Evolutionary conservation across 164 flowering plant genomes (phyloP).

Genomic region (Saururus chinensis): DNA sequence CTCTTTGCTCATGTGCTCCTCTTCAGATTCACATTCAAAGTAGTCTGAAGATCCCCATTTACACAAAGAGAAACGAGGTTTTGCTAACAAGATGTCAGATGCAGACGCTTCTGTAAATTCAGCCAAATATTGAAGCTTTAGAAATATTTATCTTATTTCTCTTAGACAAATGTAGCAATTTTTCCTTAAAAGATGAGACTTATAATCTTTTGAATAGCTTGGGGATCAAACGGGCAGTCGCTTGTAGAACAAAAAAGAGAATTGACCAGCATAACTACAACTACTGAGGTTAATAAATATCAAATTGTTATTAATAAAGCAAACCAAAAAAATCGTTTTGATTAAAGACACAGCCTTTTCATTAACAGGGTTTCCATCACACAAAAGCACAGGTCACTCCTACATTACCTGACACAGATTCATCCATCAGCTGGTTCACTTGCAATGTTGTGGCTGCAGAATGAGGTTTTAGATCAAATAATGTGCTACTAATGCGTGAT

Average conservation of each 20-base stretch:
- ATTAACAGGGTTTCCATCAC: not conserved
- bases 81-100: slow-evolving; percentile 1
- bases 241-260: not conserved
- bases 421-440: slow-evolving; percentile 22
- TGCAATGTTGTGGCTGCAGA: slow-evolving; percentile 56
- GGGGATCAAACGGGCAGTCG: not conserved
- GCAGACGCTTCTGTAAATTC: slow-evolving; percentile 7
- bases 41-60: slow-evolving; percentile 45
- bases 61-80: slow-evolving; percentile 38
- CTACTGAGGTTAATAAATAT: not conserved
- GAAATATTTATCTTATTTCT: not conserved
- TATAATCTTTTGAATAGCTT: not conserved
- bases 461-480: slow-evolving; percentile 58
- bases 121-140: not conserved
- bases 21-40: slow-evolving; percentile 14
- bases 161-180: not conserved
- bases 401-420: slow-evolving; percentile 8
- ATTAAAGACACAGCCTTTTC: not conserved
- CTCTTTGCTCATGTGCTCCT: slow-evolving; percentile 21
- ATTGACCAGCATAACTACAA: not conserved
- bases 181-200: not conserved
- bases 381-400: not conserved
- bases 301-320: too few species aligned
- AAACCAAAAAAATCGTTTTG: not conserved
- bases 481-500: slow-evolving; percentile 44